Conservation (phyloP, 2,329 filamentous ascomycete species). For the Dendrostoma leiphaemia region DNA sequence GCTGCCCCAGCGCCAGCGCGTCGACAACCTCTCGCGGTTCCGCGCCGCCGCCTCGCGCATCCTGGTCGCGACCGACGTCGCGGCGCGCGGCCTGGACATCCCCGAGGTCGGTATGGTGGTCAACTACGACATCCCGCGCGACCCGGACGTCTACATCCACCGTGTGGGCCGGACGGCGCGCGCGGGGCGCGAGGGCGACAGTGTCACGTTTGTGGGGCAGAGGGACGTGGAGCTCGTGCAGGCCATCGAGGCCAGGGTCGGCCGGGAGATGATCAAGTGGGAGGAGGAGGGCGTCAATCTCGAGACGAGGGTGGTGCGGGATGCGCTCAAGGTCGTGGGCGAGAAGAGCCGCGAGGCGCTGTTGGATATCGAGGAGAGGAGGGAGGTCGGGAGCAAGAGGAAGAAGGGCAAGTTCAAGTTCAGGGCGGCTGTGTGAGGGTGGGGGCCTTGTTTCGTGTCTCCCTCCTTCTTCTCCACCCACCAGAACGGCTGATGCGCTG, state of each 20-base stretch:
- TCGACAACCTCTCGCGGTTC: slow-evolving; percentile 87
- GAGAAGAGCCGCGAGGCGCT: slow-evolving; percentile 93
- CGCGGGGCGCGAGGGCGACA: slow-evolving; percentile 79
- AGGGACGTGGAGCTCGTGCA: slow-evolving; percentile 88
- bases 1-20: slow-evolving; percentile 80
- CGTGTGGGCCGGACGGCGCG: slow-evolving; percentile 92
- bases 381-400: slow-evolving; percentile 85
- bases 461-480: too few species aligned
- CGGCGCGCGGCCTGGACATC: slow-evolving; percentile 91
- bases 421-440: slow-evolving; percentile 26
- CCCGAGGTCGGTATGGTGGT: slow-evolving; percentile 86
- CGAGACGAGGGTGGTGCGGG: slow-evolving; percentile 83
- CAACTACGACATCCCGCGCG: slow-evolving; percentile 95
- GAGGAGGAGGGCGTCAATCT: slow-evolving; percentile 88
- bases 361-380: slow-evolving; percentile 86
- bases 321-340: slow-evolving; percentile 84
- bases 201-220: slow-evolving; percentile 88
- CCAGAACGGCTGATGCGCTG: too few species aligned
- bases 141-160: slow-evolving; percentile 97
- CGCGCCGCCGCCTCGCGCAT: slow-evolving; percentile 85
- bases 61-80: slow-evolving; percentile 92
- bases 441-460: background rate
- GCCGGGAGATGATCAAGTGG: slow-evolving; percentile 78
- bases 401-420: slow-evolving; percentile 61
- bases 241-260: slow-evolving; percentile 83